Evolutionary conservation across 164 flowering plant genomes (phyloP).

Genomic region (Umbellularia californica): DNA sequence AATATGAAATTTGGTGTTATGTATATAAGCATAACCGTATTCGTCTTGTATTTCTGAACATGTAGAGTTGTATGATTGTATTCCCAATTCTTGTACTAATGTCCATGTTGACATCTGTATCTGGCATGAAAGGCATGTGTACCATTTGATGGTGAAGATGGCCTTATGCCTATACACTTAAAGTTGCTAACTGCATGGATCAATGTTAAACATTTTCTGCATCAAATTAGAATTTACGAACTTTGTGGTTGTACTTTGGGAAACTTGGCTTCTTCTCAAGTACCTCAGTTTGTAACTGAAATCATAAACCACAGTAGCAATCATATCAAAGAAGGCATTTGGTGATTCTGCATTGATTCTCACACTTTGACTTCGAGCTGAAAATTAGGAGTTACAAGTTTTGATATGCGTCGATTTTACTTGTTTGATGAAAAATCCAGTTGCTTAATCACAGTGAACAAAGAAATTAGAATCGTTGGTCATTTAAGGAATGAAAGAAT

Average conservation of each 20-base stretch:
- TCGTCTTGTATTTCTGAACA: no score
- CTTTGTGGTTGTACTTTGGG: neutral
- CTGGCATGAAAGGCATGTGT: no score
- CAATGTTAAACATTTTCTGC: neutral
- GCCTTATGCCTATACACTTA: no score
- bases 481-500: conserved; percentile 6
- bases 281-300: neutral
- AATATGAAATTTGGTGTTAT: no score
- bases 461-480: neutral
- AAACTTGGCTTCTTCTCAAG: neutral
- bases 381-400: no score
- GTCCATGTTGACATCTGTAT: no score
- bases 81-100: no score
- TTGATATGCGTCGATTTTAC: neutral
- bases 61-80: no score
- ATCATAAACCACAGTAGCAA: neutral
- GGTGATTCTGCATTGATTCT: neutral
- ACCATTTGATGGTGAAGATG: no score
- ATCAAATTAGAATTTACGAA: neutral
- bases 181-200: neutral
- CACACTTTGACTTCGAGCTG: neutral
- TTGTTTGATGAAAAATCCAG: neutral
- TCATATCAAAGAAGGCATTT: neutral
- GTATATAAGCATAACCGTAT: no score
- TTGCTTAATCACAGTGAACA: neutral